A percentile compares a stretch with the other conserved stretches of the same genome.
Evolutionary conservation across 768 basidiomycete species (phyloP).

Genomic region (Trametes gibbosa): DNA sequence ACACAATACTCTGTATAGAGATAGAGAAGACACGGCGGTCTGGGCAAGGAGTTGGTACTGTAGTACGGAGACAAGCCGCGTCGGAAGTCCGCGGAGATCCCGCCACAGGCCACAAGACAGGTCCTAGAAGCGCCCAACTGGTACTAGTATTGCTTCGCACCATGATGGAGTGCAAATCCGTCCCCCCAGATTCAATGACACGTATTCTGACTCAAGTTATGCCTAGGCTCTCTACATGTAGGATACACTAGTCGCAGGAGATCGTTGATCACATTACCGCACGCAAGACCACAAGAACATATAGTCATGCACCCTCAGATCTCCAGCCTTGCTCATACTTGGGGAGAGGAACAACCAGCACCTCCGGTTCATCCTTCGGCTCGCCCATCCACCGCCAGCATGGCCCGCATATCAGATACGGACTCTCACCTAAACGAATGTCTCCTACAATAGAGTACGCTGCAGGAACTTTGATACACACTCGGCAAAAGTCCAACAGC

Average conservation of each 20-base stretch:
- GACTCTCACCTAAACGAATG: constrained; percentile 72
- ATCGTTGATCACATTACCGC: no score
- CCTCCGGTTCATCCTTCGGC: constrained; percentile 38
- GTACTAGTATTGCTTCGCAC: no score
- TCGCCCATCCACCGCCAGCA: constrained; percentile 75
- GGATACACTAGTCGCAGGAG: no score
- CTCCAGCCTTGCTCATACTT: constrained; percentile 40
- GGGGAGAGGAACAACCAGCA: constrained; percentile 54
- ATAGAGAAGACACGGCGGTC: neutral
- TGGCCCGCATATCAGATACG: constrained; percentile 65
- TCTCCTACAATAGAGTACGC: constrained; percentile 67
- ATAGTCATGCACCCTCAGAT: neutral
- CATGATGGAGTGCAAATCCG: no score
- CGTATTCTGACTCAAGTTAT: no score
- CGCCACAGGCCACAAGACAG: constrained; percentile 1
- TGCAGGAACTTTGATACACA: constrained; percentile 70
- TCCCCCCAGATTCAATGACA: no score
- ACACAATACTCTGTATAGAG: neutral
- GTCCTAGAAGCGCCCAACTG: no score
- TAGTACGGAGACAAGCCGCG: neutral
- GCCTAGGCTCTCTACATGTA: no score
- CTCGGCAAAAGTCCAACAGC: constrained; percentile 61
- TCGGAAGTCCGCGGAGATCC: neutral
- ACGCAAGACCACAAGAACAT: no score
- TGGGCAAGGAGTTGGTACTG: neutral